Conservation (phyloP, 1,284 basidiomycete genomes). For the Crucibulum cyathiforme region DNA sequence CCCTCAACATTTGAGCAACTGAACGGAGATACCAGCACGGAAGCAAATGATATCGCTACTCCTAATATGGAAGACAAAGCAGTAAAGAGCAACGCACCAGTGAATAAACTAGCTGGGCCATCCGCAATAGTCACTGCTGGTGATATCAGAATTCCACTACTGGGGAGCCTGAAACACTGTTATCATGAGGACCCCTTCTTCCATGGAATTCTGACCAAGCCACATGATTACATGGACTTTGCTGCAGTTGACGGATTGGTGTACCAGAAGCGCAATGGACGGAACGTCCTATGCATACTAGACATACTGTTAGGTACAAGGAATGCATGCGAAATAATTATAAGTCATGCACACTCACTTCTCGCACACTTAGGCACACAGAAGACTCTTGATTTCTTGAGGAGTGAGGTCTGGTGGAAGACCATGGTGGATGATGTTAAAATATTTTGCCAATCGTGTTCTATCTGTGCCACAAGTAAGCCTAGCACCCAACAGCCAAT, state of each 20-base stretch:
- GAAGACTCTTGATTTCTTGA: too few relatives aligned
- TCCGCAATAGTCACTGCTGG: not conserved
- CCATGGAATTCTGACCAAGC: not conserved
- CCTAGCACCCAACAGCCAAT: not conserved
- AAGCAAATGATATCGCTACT: too few relatives aligned
- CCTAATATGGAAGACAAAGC: too few relatives aligned
- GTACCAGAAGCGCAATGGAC: not conserved
- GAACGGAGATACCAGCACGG: too few relatives aligned
- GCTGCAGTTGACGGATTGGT: not conserved
- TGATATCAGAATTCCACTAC: not conserved
- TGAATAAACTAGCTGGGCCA: too few relatives aligned
- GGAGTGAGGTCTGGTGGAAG: too few relatives aligned
- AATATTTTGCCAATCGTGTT: too few relatives aligned
- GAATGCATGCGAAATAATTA: not conserved
- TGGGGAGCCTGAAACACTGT: not conserved
- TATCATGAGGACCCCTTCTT: not conserved
- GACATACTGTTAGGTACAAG: not conserved
- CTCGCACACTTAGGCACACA: not conserved
- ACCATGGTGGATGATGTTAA: too few relatives aligned
- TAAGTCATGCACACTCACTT: not conserved
- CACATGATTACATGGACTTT: not conserved
- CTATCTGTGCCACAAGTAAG: too few relatives aligned
- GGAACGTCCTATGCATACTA: not conserved
- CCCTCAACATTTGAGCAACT: too few relatives aligned
- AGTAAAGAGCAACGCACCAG: too few relatives aligned